These are phyloP conservation scores for Coprinellus aureogranulatus DNA, from an alignment of 768 basidiomycete species.

Conservation along the genomic window DNA sequence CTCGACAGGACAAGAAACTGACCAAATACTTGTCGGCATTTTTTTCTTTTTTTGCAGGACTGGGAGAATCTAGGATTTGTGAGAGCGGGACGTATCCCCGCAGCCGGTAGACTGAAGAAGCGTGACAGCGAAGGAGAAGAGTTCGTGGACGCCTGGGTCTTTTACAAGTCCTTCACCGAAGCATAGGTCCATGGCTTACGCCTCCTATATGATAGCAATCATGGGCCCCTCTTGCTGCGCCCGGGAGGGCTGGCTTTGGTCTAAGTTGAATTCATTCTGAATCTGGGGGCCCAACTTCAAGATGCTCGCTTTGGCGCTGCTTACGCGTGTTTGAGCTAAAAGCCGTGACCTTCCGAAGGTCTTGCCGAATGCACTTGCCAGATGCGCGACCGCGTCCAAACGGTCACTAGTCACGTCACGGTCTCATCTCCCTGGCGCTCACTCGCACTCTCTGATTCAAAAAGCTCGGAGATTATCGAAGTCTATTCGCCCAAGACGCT, in stretches of 20 bases:
- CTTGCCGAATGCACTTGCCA: background rate
- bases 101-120: conserved; percentile 67
- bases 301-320: background rate
- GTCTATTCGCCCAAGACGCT: conserved; percentile 8
- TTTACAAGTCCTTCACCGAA: conserved; percentile 51
- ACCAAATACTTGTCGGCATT: too few species aligned
- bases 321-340: background rate
- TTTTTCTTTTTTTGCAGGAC: conserved; percentile 25
- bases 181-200: too few species aligned
- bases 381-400: background rate
- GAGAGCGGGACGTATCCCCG: conserved; percentile 73
- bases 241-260: too few species aligned
- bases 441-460: background rate
- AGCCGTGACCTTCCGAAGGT: background rate
- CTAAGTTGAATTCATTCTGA: too few species aligned
- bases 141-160: conserved; percentile 83
- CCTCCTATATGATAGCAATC: too few species aligned
- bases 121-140: conserved; percentile 76
- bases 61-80: conserved; percentile 84
- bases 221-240: too few species aligned
- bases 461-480: conserved; percentile 1
- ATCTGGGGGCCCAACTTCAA: too few species aligned
- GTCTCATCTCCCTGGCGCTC: conserved; percentile 1
- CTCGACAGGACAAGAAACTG: too few species aligned
- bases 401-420: conserved; percentile 8